These are phyloP conservation scores for Bryoglossum gracile DNA, from an alignment of 495 filamentous ascomycete genomes.

Conservation along the genomic window DNA sequence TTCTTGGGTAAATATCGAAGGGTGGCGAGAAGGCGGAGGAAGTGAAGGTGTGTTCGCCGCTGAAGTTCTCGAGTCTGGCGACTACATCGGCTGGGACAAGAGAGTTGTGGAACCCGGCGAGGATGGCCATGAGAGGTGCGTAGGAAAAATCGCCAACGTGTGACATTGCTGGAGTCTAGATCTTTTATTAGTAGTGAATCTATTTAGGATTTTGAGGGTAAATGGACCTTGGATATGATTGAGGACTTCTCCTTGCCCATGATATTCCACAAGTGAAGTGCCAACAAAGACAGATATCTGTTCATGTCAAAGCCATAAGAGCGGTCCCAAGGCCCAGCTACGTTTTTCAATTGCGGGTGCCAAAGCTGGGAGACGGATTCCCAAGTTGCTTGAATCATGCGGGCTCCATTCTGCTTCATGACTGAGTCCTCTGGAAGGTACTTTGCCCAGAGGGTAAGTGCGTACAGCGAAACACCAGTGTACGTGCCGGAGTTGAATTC, in stretches of 20 bases:
- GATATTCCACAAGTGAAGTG: slow-evolving; percentile 32
- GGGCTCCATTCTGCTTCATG: slow-evolving; percentile 28
- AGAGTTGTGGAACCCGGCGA: slow-evolving; percentile 26
- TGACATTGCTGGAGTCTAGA: slow-evolving; percentile 27
- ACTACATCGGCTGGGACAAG: slow-evolving; percentile 21
- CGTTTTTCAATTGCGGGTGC: slow-evolving; percentile 33
- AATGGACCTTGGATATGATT: slow-evolving; percentile 8
- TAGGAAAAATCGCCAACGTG: slow-evolving; percentile 36
- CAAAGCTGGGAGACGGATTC: slow-evolving; percentile 29
- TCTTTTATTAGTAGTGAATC: slow-evolving; percentile 6
- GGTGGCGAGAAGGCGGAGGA: slow-evolving; percentile 34
- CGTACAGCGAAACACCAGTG: slow-evolving; percentile 36
- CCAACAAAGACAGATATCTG: slow-evolving; percentile 32
- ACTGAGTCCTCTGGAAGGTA: slow-evolving; percentile 28
- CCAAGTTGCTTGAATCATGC: slow-evolving; percentile 30
- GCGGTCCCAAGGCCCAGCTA: slow-evolving; percentile 39
- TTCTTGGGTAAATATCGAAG: slow-evolving; percentile 33
- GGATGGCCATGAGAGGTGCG: slow-evolving; percentile 31
- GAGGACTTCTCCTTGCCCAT: slow-evolving; percentile 28
- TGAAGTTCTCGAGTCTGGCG: slow-evolving; percentile 27
- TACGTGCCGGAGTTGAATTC: slow-evolving; percentile 41
- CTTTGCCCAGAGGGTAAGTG: slow-evolving; percentile 35
- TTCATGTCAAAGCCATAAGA: slow-evolving; percentile 40
- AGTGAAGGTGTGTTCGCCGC: slow-evolving; percentile 31
- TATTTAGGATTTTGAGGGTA: not conserved